Conservation (phyloP, 2,329 filamentous ascomycete species). For the Fusarium sp. region DNA sequence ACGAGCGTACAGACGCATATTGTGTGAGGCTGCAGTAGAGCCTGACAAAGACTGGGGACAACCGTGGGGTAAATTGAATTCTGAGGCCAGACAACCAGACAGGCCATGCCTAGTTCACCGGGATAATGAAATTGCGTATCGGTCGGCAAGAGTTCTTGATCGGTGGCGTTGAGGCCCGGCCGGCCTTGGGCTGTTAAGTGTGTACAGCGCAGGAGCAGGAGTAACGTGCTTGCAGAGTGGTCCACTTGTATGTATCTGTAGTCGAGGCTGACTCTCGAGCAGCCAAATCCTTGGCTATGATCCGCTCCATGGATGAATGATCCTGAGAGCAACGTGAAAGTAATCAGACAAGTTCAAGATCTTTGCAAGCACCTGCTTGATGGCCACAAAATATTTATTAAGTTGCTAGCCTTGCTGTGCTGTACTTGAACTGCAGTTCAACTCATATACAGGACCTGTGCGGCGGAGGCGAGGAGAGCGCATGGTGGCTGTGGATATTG, state of each 20-base stretch:
- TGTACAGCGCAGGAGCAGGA: conserved; percentile 40
- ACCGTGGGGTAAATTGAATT: conserved; percentile 22
- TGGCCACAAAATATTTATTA: conserved; percentile 2
- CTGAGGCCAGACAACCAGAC: conserved; percentile 41
- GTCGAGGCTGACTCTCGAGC: conserved; percentile 18
- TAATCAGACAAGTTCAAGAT: conserved; percentile 2
- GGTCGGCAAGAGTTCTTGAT: conserved; percentile 10
- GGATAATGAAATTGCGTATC: conserved; percentile 32
- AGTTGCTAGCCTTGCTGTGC: conserved; percentile 19
- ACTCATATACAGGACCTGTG: conserved; percentile 18
- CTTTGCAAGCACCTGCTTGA: conserved; percentile 7
- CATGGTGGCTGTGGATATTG: conserved; percentile 27
- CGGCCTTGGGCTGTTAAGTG: conserved; percentile 36
- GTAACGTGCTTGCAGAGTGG: conserved; percentile 31
- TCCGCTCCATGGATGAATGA: conserved; percentile 7
- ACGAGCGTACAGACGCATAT: conserved; percentile 14
- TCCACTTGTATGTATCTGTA: conserved; percentile 38
- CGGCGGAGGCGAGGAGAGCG: conserved; percentile 23
- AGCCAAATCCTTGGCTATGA: conserved; percentile 7
- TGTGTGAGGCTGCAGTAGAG: conserved; percentile 33
- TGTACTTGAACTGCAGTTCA: conserved; percentile 16
- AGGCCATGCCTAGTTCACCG: conserved; percentile 18
- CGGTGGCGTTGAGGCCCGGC: conserved; percentile 34
- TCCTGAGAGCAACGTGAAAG: neutral
- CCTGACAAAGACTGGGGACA: conserved; percentile 22